phyloP scores from a whole-genome alignment of 306 rosid genomes.

The Gastrolobium villosum region DNA sequence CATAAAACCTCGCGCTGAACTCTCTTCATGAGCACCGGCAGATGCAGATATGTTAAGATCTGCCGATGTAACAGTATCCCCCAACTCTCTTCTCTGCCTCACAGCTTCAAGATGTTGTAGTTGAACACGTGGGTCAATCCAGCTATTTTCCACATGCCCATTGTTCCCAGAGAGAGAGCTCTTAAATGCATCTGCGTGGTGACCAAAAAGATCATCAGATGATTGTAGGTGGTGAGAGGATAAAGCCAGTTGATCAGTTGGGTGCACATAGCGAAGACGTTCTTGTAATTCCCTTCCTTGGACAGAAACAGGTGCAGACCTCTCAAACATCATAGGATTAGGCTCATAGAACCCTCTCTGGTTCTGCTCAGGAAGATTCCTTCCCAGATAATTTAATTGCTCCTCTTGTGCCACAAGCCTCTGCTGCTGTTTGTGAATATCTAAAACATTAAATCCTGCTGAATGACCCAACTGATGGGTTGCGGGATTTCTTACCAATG shows the following conservation, averaged over 20 bases:
- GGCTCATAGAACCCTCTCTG: conserved; percentile 67
- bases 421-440: conserved; percentile 66
- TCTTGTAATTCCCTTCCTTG: conserved; percentile 65
- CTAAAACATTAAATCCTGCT: conserved; percentile 61
- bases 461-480: conserved; percentile 60
- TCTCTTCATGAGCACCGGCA: conserved; percentile 55
- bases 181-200: conserved; percentile 54
- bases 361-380: conserved; percentile 64
- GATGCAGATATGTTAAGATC: conserved; percentile 60
- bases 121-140: conserved; percentile 54
- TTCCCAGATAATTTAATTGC: conserved; percentile 63
- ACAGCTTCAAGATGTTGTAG: conserved; percentile 61
- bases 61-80: conserved; percentile 44
- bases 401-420: conserved; percentile 66
- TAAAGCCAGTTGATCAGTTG: conserved; percentile 56
- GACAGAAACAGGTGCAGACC: conserved; percentile 62
- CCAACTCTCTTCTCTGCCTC: conserved; percentile 59
- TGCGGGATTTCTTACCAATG: conserved; percentile 62
- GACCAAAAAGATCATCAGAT: conserved; percentile 61
- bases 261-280: conserved; percentile 49
- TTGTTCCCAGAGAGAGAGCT: conserved; percentile 56
- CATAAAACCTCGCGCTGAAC: conserved; percentile 56
- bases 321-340: conserved; percentile 63
- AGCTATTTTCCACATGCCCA: conserved; percentile 60
- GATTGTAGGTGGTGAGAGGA: conserved; percentile 54